Conservation (phyloP, 2,329 filamentous ascomycete species). For the Purpureocillium takamizusanense region DNA sequence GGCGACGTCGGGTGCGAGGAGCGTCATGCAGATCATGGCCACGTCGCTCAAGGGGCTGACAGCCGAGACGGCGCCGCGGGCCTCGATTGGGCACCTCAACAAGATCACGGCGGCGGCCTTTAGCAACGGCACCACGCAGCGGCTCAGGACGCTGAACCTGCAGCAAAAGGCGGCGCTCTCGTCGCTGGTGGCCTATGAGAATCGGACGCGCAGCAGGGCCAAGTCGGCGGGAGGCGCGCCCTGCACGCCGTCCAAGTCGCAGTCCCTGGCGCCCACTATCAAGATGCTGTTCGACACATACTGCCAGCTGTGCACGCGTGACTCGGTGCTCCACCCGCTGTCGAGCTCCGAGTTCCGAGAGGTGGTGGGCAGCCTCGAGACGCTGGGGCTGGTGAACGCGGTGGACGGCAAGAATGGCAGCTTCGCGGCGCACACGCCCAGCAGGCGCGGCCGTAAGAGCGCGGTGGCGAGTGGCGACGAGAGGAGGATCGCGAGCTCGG, state of each 20-base stretch:
- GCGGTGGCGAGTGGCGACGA: constrained; percentile 56
- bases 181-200: constrained; percentile 78
- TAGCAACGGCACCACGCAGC: constrained; percentile 76
- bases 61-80: constrained; percentile 72
- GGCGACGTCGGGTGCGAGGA: constrained; percentile 19
- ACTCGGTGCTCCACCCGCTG: constrained; percentile 82
- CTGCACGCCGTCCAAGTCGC: constrained; percentile 52
- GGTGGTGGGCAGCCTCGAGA: constrained; percentile 82
- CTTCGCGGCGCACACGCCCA: constrained; percentile 60
- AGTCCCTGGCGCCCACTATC: constrained; percentile 63
- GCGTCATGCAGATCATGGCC: constrained; percentile 37
- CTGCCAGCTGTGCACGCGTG: constrained; percentile 69
- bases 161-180: constrained; percentile 96
- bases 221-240: constrained; percentile 28
- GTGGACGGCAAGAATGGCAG: constrained; percentile 63
- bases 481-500: constrained; percentile 67
- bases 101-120: constrained; percentile 85
- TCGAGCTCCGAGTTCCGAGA: constrained; percentile 91
- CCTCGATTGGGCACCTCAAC: constrained; percentile 83
- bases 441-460: constrained; percentile 54
- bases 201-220: constrained; percentile 47
- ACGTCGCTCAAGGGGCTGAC: constrained; percentile 55
- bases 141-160: constrained; percentile 79
- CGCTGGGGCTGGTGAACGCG: constrained; percentile 66
- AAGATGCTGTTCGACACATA: constrained; percentile 82